phyloP scores from a whole-genome alignment of 2,329 filamentous ascomycete species.

The Trichoderma atroviride region DNA sequence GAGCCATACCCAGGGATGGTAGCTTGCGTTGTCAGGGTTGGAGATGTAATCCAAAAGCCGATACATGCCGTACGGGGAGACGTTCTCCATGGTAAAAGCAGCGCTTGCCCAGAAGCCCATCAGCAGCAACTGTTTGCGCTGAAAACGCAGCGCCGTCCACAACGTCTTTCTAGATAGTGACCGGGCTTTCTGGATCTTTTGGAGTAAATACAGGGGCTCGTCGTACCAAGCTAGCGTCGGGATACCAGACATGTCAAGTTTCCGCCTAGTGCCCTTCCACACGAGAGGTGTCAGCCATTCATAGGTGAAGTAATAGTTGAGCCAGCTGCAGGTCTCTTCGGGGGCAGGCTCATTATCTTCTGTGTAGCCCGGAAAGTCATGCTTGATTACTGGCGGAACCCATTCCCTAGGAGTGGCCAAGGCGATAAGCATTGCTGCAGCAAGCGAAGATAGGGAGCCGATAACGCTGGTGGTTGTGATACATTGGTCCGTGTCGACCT shows the following conservation, averaged over 20 bases:
- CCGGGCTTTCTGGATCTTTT: conserved; percentile 48
- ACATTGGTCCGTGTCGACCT: conserved; percentile 39
- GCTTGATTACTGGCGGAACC: conserved; percentile 47
- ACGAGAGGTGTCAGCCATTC: conserved; percentile 54
- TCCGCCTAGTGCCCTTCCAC: conserved; percentile 49
- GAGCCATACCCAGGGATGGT: conserved; percentile 57
- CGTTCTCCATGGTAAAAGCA: conserved; percentile 50
- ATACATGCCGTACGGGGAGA: conserved; percentile 58
- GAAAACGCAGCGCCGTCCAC: conserved; percentile 49
- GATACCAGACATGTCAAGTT: conserved; percentile 52
- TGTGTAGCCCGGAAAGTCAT: conserved; percentile 44
- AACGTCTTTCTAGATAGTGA: conserved; percentile 47
- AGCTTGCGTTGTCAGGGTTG: conserved; percentile 46
- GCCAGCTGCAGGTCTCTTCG: conserved; percentile 58
- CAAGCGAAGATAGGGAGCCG: conserved; percentile 43
- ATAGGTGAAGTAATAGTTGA: conserved; percentile 55
- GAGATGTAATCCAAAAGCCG: conserved; percentile 55
- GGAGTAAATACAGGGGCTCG: conserved; percentile 53
- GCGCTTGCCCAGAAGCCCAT: conserved; percentile 50
- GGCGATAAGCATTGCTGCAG: conserved; percentile 45
- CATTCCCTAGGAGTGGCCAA: conserved; percentile 54
- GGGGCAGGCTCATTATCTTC: conserved; percentile 47
- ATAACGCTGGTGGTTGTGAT: conserved; percentile 37
- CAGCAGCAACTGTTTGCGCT: conserved; percentile 45
- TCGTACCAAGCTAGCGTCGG: conserved; percentile 58